Percentiles rank a stretch among this genome's conserved stretches.
phyloP scores from a whole-genome alignment of 768 basidiomycete species.

The Leccinum incarnatum region DNA sequence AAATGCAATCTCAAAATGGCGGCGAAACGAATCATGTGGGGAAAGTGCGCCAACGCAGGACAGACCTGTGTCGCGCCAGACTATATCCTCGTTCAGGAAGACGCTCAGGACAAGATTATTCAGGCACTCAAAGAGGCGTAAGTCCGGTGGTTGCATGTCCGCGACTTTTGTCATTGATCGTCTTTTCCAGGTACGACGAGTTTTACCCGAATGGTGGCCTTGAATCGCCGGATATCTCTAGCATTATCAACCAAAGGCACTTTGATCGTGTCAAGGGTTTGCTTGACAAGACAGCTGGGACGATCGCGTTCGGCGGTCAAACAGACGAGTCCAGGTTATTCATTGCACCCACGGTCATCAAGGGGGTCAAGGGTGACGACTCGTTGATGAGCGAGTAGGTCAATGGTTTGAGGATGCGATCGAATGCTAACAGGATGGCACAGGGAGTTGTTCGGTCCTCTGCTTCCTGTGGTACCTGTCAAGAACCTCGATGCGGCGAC shows the following conservation, averaged over 20 bases:
- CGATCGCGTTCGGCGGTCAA: conserved; percentile 61
- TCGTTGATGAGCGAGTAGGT: conserved; percentile 75
- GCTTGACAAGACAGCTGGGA: conserved; percentile 66
- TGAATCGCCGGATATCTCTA: conserved; percentile 43
- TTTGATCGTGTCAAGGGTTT: conserved; percentile 57
- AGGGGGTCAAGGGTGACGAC: conserved; percentile 59
- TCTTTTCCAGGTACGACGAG: conserved; percentile 19
- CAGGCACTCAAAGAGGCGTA: conserved; percentile 43
- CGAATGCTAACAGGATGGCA: neutral
- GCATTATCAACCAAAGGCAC: conserved; percentile 52
- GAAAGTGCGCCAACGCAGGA: conserved; percentile 72
- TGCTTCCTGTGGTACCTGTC: conserved; percentile 74
- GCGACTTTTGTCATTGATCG: neutral
- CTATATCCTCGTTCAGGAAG: conserved; percentile 45
- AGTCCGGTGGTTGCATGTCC: conserved; percentile 12
- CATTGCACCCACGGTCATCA: conserved; percentile 74
- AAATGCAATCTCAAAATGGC: conserved; percentile 61
- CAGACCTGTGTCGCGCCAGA: conserved; percentile 71
- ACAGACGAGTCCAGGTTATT: conserved; percentile 55
- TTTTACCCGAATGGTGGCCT: conserved; percentile 45
- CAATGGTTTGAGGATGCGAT: neutral
- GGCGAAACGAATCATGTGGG: conserved; percentile 75
- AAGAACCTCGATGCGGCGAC: conserved; percentile 69
- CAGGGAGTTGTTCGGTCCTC: conserved; percentile 84
- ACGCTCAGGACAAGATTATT: conserved; percentile 39